Evolutionary conservation across 176 grass and related monocot genomes (phyloP), one percentile per base, ranked within the genome.

Genomic region (Hsuehochloa calcarea): DNA sequence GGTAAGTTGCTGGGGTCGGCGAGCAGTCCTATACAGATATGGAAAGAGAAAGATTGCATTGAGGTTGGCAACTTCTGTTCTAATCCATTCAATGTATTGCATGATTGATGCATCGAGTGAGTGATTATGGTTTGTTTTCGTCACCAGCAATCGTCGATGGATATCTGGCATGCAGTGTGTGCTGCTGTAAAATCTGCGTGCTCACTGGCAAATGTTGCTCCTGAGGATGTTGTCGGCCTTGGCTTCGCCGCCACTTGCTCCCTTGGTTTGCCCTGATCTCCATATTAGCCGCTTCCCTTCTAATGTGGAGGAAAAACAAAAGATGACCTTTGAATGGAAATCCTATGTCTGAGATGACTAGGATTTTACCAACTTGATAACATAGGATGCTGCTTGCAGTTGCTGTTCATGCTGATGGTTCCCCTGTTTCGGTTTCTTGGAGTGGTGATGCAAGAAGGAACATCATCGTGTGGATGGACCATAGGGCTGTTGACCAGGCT

Each of bases 381-480:
- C 46, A 45, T 27, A 65, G 60, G 25, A 55, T 63, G 25, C 65
- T 89, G n/a, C 16, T 44, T 90, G 67, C 89, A 98, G 96, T 98
- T 84, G 93, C 93, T 87, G 87, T 98, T 47, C 93, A 95, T 85
- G 80, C 91, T 60, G 96, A 98, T 88, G 93, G 91, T 67, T 90
- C 93, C 19, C 96, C 93, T 52, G 88, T 98, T 66, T 93, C 93
- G 80, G 89, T 98, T 86, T 98, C 96, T 80, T 92, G 80, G 89
- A 93, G 80, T 86, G 89, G 87, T 74, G 96, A 98, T 87, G 71
- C 93, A 4, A 93, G 93, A 86, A 88, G 93, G 83, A 98, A 98
- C 88, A 87, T 95, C 80, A 98, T 98, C 22, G 85, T 98, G 27
- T 98, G 96, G 96, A 95, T 98, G 96, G 96, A 98, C 87, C 96